A percentile compares a stretch with the other conserved stretches of the same genome.
phyloP scores from a whole-genome alignment of 139 green algal genomes.

The Chlamydomonas eustigma region DNA sequence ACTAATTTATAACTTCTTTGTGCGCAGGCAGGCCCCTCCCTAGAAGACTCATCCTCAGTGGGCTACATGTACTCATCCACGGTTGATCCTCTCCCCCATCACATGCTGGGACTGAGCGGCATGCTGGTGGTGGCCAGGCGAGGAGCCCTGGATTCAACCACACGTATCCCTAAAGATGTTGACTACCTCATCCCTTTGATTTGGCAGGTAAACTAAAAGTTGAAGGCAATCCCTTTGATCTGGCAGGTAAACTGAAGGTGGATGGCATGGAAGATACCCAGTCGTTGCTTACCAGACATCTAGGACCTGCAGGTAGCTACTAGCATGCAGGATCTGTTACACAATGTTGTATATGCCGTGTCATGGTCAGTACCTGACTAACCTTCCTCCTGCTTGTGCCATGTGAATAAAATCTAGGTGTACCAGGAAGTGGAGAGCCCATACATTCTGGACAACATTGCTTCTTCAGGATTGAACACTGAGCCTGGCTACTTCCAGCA shows the following conservation, averaged over 20 bases:
- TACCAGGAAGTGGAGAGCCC: slow-evolving; percentile 35
- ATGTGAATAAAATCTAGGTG: too few species aligned
- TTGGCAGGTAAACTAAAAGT: slow-evolving; percentile 14
- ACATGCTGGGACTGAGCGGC: slow-evolving; percentile 23
- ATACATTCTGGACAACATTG: slow-evolving; percentile 29
- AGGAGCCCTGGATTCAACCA: slow-evolving; percentile 13
- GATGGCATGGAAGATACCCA: too few species aligned
- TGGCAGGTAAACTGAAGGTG: too few species aligned
- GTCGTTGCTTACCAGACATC: too few species aligned
- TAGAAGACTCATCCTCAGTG: neutral
- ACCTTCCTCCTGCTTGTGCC: too few species aligned
- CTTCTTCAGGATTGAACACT: neutral
- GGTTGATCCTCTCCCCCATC: slow-evolving; percentile 5
- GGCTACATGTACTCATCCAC: slow-evolving; percentile 34
- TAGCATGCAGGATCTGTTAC: too few species aligned
- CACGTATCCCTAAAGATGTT: slow-evolving; percentile 25
- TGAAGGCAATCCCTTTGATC: neutral
- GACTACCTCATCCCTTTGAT: slow-evolving; percentile 31
- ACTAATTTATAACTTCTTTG: too few species aligned
- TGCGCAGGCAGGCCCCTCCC: slow-evolving; percentile 9
- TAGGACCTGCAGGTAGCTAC: too few species aligned
- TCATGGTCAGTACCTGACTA: too few species aligned
- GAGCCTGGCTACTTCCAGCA: neutral
- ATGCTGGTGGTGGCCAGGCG: slow-evolving; percentile 14
- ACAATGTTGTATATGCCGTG: too few species aligned